Evolutionary conservation across 2,329 filamentous ascomycete species (phyloP).

Genomic region (Penicillium palitans): DNA sequence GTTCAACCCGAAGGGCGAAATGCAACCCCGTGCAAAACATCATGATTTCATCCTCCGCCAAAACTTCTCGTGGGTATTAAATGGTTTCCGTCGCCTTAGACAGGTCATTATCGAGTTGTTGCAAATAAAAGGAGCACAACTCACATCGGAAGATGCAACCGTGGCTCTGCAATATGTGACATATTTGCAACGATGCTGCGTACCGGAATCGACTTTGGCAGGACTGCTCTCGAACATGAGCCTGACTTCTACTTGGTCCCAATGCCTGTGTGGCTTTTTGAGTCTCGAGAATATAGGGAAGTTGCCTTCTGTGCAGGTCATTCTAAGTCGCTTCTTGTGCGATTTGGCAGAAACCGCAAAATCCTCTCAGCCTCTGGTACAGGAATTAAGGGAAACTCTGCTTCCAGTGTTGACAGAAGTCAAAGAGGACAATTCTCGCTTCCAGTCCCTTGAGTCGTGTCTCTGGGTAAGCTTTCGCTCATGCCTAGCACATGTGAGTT

Average conservation of each 20-base stretch:
- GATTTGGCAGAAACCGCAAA: slow-evolving; percentile 24
- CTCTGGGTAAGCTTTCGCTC: slow-evolving; percentile 33
- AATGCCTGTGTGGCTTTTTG: slow-evolving; percentile 35
- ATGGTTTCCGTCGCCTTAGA: slow-evolving; percentile 38
- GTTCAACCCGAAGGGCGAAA: slow-evolving; percentile 22
- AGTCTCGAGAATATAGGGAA: slow-evolving; percentile 23
- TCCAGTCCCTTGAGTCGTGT: slow-evolving; percentile 28
- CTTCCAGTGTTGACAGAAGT: slow-evolving; percentile 29
- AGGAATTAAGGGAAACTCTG: slow-evolving; percentile 29
- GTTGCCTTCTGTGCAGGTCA: slow-evolving; percentile 32
- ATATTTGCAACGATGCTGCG: slow-evolving; percentile 25
- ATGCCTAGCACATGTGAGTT: not conserved
- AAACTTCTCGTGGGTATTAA: slow-evolving; percentile 36
- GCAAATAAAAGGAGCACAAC: slow-evolving; percentile 17
- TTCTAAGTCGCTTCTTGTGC: slow-evolving; percentile 32
- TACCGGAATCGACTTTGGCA: slow-evolving; percentile 22
- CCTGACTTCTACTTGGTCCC: slow-evolving; percentile 32
- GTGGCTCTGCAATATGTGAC: slow-evolving; percentile 31
- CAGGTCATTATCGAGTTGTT: slow-evolving; percentile 32
- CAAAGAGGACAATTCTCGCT: slow-evolving; percentile 18
- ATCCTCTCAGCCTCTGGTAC: slow-evolving; percentile 20
- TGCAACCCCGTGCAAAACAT: slow-evolving; percentile 15
- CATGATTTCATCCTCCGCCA: slow-evolving; percentile 31
- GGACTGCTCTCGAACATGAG: slow-evolving; percentile 27
- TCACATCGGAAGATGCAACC: slow-evolving; percentile 20